Conservation (phyloP, 306 rosid genomes). For the Inga laurina region DNA sequence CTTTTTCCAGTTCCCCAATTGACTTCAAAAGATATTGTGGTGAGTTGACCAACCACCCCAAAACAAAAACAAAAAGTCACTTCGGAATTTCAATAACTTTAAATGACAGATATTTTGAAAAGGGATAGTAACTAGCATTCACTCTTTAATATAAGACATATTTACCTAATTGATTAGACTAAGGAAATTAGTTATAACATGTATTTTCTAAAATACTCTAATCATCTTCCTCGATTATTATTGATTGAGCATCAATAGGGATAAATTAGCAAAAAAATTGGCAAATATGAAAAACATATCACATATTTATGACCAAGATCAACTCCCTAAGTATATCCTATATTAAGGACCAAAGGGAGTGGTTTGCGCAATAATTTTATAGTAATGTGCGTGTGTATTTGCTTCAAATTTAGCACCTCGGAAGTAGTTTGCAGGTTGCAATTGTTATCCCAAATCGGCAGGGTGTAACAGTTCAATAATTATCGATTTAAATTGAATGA, state of each 20-base stretch:
- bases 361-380: not conserved
- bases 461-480: not conserved
- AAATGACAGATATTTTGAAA: not conserved
- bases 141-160: no score
- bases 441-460: not conserved
- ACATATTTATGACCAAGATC: no score
- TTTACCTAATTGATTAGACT: no score
- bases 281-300: no score
- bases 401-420: not conserved
- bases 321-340: no score
- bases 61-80: not conserved
- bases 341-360: no score
- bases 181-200: no score
- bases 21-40: not conserved
- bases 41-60: not conserved
- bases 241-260: no score
- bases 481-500: not conserved
- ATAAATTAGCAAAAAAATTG: no score
- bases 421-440: not conserved
- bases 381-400: not conserved
- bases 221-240: no score
- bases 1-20: not conserved
- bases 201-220: no score
- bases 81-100: not conserved
- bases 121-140: not conserved